Evolutionary conservation across 345 rosid genomes (phyloP).

Genomic region (Trapa bicornis): DNA sequence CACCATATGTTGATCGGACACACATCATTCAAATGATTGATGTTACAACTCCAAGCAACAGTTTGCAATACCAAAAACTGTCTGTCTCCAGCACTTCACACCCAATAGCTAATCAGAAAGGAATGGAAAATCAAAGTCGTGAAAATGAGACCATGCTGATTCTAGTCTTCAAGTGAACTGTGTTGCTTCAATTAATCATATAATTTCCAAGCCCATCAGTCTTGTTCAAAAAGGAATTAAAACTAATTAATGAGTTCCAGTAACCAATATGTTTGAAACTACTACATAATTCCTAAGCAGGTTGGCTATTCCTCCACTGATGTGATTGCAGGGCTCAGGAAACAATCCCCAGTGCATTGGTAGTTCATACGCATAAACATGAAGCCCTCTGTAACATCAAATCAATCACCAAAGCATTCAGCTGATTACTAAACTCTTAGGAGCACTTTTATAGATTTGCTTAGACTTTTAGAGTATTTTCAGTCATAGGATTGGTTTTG

Average conservation of each 20-base stretch:
- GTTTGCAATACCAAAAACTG: conserved; percentile 1
- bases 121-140: not conserved
- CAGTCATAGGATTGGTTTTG: not conserved
- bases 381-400: not conserved
- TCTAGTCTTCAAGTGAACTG: not conserved
- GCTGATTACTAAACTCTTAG: conserved; percentile 4
- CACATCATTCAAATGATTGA: not conserved
- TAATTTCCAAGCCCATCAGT: not conserved
- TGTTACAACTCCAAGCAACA: not conserved
- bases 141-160: conserved; percentile 2
- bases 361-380: not conserved
- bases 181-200: not conserved
- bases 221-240: not conserved
- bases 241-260: not conserved
- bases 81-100: not conserved
- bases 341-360: not conserved
- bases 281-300: not conserved
- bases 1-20: not conserved
- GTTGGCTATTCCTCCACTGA: not conserved
- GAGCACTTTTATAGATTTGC: not conserved
- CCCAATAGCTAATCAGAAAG: not conserved
- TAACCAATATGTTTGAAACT: not conserved
- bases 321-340: not conserved
- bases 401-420: not conserved
- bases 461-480: not conserved